phyloP scores from a whole-genome alignment of 176 grass and related monocot genomes.

The Eragrostis nindensis region DNA sequence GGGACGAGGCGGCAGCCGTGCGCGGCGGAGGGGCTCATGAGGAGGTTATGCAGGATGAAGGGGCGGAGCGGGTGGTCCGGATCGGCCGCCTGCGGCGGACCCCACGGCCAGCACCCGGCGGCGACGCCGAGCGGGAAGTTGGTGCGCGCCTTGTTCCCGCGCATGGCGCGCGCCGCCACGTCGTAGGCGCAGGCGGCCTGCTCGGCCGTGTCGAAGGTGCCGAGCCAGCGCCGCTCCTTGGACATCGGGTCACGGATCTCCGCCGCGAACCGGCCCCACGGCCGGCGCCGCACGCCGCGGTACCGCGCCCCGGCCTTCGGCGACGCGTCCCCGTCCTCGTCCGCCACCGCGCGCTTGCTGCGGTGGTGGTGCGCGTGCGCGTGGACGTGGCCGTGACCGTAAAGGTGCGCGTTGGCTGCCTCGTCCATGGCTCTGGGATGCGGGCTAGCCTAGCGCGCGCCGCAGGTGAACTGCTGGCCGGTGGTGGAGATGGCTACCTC shows the following conservation, averaged over 20 bases:
- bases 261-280: conserved; percentile 94
- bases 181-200: conserved; percentile 98
- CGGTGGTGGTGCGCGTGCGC: conserved; percentile 19
- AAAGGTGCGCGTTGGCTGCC: conserved; percentile 16
- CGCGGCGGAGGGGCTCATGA: conserved; percentile 33
- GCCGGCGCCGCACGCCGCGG: conserved; percentile 86
- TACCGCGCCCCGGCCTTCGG: conserved; percentile 53
- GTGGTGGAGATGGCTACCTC: not conserved
- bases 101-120: conserved; percentile 50
- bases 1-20: conserved; percentile 38
- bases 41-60: conserved; percentile 55
- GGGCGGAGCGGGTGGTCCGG: conserved; percentile 28
- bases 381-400: conserved; percentile 20
- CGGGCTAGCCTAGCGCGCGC: not conserved
- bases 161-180: conserved; percentile 90
- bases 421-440: conserved; percentile 43
- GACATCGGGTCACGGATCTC: conserved; percentile 92
- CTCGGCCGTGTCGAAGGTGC: conserved; percentile 97
- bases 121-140: conserved; percentile 68
- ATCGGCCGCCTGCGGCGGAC: not conserved
- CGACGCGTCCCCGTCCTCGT: not conserved
- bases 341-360: conserved; percentile 23
- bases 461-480: not conserved
- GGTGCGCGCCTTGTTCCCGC: conserved; percentile 88
- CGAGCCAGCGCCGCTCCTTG: conserved; percentile 92